Percentiles rank a stretch among this genome's conserved stretches.
These are phyloP conservation scores for Thermothelomyces thermophilus DNA, from an alignment of 2,329 filamentous ascomycete genomes.

Conservation along the genomic window DNA sequence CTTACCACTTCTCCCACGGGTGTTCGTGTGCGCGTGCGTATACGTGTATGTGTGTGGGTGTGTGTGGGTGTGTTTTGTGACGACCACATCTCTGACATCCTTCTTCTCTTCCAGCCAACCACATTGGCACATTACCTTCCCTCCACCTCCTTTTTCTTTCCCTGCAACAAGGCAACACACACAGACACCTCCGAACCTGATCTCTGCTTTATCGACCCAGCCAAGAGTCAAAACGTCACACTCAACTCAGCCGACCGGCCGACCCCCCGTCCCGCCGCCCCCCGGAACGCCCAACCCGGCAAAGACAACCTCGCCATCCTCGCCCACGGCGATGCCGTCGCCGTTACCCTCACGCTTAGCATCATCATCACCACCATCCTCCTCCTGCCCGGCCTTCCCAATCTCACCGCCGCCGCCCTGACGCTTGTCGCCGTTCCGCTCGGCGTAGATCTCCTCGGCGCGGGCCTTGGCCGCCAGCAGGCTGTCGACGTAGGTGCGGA, in stretches of 20 bases:
- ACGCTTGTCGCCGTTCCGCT: constrained; percentile 45
- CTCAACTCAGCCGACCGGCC: background rate
- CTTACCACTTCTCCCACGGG: too few relatives aligned
- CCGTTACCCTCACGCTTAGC: too few relatives aligned
- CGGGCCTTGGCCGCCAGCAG: constrained; percentile 63
- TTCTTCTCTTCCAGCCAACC: too few relatives aligned
- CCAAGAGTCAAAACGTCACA: background rate
- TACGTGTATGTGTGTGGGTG: too few relatives aligned
- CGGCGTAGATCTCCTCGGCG: constrained; percentile 64
- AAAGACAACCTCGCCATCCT: background rate
- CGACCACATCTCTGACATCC: too few relatives aligned
- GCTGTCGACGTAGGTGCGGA: constrained; percentile 87
- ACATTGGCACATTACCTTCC: too few relatives aligned
- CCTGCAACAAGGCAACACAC: too few relatives aligned
- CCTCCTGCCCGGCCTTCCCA: background rate
- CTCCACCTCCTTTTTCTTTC: too few relatives aligned
- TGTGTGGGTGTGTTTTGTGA: too few relatives aligned
- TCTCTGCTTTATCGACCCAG: background rate
- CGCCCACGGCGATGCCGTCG: too few relatives aligned
- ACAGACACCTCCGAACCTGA: background rate
- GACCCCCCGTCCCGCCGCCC: background rate
- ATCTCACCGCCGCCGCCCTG: background rate
- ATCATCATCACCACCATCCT: too few relatives aligned
- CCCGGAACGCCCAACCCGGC: background rate
- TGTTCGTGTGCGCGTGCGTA: too few relatives aligned